Conservation (phyloP, 768 basidiomycete genomes). For the Leccinum ochraceum region DNA sequence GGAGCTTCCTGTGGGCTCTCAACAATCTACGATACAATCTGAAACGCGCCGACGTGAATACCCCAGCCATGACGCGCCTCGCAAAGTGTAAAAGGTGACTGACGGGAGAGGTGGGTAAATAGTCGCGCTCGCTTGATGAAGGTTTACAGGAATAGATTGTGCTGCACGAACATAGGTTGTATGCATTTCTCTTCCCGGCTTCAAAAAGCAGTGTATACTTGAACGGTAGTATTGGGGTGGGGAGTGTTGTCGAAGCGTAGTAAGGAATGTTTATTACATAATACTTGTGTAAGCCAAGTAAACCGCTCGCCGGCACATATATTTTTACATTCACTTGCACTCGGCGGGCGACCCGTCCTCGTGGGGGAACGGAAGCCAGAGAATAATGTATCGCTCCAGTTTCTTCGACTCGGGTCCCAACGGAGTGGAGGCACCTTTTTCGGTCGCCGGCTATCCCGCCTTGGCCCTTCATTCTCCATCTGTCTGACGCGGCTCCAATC, state of each 20-base stretch:
- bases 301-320: too few relatives aligned
- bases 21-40: constrained; percentile 83
- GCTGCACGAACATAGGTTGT: constrained; percentile 26
- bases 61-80: not conserved
- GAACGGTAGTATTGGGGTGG: too few relatives aligned
- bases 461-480: not conserved
- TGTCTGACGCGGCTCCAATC: not conserved
- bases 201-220: not conserved
- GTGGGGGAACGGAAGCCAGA: not conserved
- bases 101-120: constrained; percentile 86
- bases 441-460: not conserved
- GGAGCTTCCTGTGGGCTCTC: constrained; percentile 74
- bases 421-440: not conserved
- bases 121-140: constrained; percentile 62
- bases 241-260: not conserved
- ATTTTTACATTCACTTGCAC: not conserved
- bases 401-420: not conserved
- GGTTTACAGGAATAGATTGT: constrained; percentile 55
- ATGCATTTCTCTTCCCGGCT: constrained; percentile 15
- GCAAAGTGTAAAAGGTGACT: constrained; percentile 22
- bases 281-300: constrained; percentile 3
- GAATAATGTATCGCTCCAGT: not conserved
- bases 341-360: not conserved
- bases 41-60: constrained; percentile 4
- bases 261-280: too few relatives aligned